These are phyloP conservation scores for Panicum miliaceum DNA, from an alignment of 176 grass and related monocot species.

Conservation along the genomic window DNA sequence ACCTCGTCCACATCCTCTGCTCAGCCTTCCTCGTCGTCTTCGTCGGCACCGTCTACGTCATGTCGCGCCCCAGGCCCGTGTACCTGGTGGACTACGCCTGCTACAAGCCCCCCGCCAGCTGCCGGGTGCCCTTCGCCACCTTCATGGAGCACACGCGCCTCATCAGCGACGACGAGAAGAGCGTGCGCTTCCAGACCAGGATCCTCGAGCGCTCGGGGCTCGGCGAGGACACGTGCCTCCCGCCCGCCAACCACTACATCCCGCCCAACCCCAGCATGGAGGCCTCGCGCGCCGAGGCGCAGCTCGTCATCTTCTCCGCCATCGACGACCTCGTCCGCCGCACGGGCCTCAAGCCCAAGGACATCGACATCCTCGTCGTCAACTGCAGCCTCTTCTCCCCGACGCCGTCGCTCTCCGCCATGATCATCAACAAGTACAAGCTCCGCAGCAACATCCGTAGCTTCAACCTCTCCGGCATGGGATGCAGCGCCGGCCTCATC, in stretches of 20 bases:
- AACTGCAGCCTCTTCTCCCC: slow-evolving; percentile 95
- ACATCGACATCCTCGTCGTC: slow-evolving; percentile 90
- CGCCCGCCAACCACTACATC: slow-evolving; percentile 93
- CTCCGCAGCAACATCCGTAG: slow-evolving; percentile 84
- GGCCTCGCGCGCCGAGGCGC: slow-evolving; percentile 69
- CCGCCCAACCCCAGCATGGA: slow-evolving; percentile 85
- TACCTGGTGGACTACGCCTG: slow-evolving; percentile 93
- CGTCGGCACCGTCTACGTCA: slow-evolving; percentile 75
- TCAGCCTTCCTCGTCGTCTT: slow-evolving; percentile 72
- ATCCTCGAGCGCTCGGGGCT: slow-evolving; percentile 74
- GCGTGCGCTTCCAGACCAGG: slow-evolving; percentile 75
- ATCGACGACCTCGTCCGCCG: slow-evolving; percentile 80
- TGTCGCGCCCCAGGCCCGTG: slow-evolving; percentile 73
- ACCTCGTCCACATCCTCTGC: slow-evolving; percentile 73
- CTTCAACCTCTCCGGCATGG: slow-evolving; percentile 97
- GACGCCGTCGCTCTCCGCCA: slow-evolving; percentile 84
- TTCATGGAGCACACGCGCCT: slow-evolving; percentile 96
- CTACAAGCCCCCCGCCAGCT: slow-evolving; percentile 74
- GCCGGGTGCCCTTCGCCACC: slow-evolving; percentile 81
- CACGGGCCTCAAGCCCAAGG: slow-evolving; percentile 70
- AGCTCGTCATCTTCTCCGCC: slow-evolving; percentile 91
- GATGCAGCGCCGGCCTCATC: slow-evolving; percentile 85
- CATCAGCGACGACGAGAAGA: slow-evolving; percentile 74
- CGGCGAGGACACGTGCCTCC: slow-evolving; percentile 89
- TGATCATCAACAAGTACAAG: slow-evolving; percentile 97